Evolutionary conservation across 805 yeast species (phyloP), one percentile per base, ranked within the genome.

Genomic region (Tetrapisispora namnaoensis): DNA sequence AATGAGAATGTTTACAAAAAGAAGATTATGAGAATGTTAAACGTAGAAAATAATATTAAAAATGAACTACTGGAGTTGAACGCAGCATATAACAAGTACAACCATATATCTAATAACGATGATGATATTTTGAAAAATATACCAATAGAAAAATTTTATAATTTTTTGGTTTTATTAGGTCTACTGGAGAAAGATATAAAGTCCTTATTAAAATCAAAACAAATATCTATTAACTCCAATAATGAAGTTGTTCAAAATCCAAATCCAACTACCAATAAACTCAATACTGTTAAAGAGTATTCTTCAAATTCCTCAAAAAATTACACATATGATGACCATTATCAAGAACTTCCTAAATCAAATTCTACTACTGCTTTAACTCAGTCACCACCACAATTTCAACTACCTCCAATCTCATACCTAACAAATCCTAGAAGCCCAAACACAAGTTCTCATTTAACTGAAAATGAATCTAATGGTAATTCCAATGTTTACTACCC

Each of bases 321-420:
- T 27, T 40, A 40, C 17, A 40, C 22, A 16, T 40, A 40, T 30
- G 28, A 16, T 4, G 21, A n/a, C 22, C 17, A 38, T 27, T 18
- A 27, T 40, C 30, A 40, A 22, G 34, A 27, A 14, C 14, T 40
- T 14, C 16, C 28, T 17, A 40, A 40, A 40, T 27, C 34, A 40
- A 40, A 40, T n/a, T 40, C 43, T 24, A 40, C 17, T 3, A 14
- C 44, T 18, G 9, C 28, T 30, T 42, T 32, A 30, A 28, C 28
- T 28, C 44, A 42, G 18, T 20, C 36, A 1, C 27, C 37, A 18
- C n/a, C 44, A 30, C 44, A 28, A 42, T 28, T 42, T 20, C 44
- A 42, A 36, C 24, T 43, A 43, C 46, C 46, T 22, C 46, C 46
- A 43, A 36, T 43, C n/a, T 43, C 46, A 22, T 17, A 43, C 16